Base-by-base conservation (phyloP, 1,284 basidiomycete species). In the Cutaneotrichosporon cavernicola region DNA sequence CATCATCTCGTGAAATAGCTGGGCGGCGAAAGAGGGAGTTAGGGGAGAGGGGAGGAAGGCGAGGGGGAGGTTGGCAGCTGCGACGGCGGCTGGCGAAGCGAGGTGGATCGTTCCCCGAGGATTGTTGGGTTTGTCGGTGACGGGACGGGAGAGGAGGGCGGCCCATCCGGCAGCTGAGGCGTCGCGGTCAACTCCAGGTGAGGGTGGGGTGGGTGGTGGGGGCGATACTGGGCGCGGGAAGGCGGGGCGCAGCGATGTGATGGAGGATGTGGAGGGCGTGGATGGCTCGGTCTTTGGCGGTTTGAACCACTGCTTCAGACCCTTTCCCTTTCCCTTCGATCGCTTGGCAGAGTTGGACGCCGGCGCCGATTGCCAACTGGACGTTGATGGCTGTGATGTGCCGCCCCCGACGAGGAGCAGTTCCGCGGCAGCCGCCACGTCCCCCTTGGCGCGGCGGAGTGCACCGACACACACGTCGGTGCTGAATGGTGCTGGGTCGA, bases 391-490 rank as follows among this genome's bases (percentile, higher is more conserved):
- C 3, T 26, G 26, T 26, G 26, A 26, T 26, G 26, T 2, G 34
- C 34, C 36, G 18, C 34, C 46, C 7, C 60, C 61, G 8, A 78
- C 21, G 5, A 86, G 70, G 40, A 82, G 66, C 30, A 79, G 72
- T 34, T 86, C 88, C 1, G 80, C 80, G 0, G 91, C 87, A 26
- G 77, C 79, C 59, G 85, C 77, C 8, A 87, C 84, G 73, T 91
- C 82, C 13, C 90, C 90, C 40, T 86, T 78, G 40, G 82, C 82
- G 55, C 83, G 74, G 6, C 87, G 80, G 4, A 94, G 83, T 0
- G 88, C 85, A 56, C 89, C 85, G 7, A 91, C 77, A 8, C 72
- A 74, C 36, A 69, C 62, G 13, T 72, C 73, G 14, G 65, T 51
- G 0, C 75, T 65, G 63, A 71, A 79, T 0, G 70, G 63, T 7